phyloP scores from a whole-genome alignment of 2,329 filamentous ascomycete species.

The Helotiales sp. region DNA sequence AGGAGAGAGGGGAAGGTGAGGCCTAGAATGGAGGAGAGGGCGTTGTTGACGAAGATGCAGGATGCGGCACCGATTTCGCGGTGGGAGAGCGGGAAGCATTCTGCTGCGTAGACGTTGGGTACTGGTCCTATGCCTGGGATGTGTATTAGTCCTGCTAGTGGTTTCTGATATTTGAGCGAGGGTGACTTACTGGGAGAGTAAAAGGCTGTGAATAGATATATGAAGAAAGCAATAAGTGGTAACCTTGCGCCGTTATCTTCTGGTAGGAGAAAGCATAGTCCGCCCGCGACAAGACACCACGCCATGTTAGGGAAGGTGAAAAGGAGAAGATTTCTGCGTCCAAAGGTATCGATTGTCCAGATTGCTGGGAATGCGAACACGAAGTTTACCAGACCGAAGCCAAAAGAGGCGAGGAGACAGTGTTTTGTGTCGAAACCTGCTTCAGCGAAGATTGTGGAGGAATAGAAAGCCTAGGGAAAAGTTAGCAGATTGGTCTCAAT shows the following conservation, averaged over 20 bases:
- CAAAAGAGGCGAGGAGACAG: background rate
- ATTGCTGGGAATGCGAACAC: background rate
- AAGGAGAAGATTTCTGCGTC: slow-evolving; percentile 51
- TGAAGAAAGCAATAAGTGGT: slow-evolving; percentile 55
- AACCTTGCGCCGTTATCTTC: slow-evolving; percentile 40
- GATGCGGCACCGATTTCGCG: slow-evolving; percentile 51
- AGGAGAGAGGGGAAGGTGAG: background rate
- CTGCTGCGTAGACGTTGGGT: slow-evolving; percentile 53
- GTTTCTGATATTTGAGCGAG: too few species aligned
- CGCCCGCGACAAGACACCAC: slow-evolving; percentile 58
- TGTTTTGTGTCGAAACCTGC: background rate
- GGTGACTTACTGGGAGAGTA: slow-evolving; percentile 58
- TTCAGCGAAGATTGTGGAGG: background rate
- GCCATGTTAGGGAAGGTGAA: slow-evolving; percentile 68
- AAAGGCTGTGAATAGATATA: slow-evolving; percentile 63
- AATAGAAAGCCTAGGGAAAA: background rate
- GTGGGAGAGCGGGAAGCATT: slow-evolving; percentile 55
- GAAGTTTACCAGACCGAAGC: background rate
- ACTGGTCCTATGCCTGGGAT: slow-evolving; percentile 42
- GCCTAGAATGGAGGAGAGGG: background rate
- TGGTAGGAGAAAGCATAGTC: slow-evolving; percentile 45
- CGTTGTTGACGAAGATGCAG: slow-evolving; percentile 51
- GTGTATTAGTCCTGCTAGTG: background rate
- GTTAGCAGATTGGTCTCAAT: too few species aligned
- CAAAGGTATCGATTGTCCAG: background rate